These are phyloP conservation scores for Cladophialophora psammophila DNA, from an alignment of 2,329 filamentous ascomycete genomes.

Conservation along the genomic window DNA sequence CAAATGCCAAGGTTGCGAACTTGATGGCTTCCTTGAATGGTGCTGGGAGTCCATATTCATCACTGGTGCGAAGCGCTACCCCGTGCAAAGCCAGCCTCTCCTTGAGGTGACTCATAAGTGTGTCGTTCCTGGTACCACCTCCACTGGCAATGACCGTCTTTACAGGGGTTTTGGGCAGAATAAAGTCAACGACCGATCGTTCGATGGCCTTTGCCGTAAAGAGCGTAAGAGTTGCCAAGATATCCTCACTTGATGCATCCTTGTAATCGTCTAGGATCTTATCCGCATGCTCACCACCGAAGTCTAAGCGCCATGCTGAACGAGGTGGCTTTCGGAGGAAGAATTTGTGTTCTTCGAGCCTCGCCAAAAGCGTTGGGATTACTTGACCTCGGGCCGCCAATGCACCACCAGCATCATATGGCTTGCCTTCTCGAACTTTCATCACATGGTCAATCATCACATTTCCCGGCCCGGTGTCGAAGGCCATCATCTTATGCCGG, in stretches of 20 bases:
- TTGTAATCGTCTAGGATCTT: constrained; percentile 36
- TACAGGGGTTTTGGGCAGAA: constrained; percentile 39
- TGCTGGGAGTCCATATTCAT: constrained; percentile 44
- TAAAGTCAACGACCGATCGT: constrained; percentile 40
- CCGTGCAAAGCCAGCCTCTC: constrained; percentile 27
- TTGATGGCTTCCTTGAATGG: constrained; percentile 46
- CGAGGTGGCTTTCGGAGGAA: constrained; percentile 43
- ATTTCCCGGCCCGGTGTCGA: constrained; percentile 45
- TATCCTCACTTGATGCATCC: constrained; percentile 38
- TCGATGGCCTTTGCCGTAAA: constrained; percentile 41
- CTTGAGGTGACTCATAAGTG: constrained; percentile 39
- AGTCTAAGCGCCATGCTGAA: constrained; percentile 44
- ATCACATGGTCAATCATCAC: constrained; percentile 46
- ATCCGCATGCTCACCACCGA: constrained; percentile 43
- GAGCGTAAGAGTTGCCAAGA: constrained; percentile 41
- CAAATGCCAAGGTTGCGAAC: constrained; percentile 45
- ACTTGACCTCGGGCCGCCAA: constrained; percentile 41
- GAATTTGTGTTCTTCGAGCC: constrained; percentile 41
- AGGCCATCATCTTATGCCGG: constrained; percentile 45
- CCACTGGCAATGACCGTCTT: constrained; percentile 41
- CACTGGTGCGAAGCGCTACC: constrained; percentile 40
- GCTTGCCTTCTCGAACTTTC: constrained; percentile 39
- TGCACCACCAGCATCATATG: constrained; percentile 43
- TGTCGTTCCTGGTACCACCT: constrained; percentile 42
- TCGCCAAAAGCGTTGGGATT: constrained; percentile 37